Evolutionary conservation across 2,329 filamentous ascomycete species (phyloP), one percentile per base, ranked within the genome.

Genomic region (Penicillium sp.): DNA sequence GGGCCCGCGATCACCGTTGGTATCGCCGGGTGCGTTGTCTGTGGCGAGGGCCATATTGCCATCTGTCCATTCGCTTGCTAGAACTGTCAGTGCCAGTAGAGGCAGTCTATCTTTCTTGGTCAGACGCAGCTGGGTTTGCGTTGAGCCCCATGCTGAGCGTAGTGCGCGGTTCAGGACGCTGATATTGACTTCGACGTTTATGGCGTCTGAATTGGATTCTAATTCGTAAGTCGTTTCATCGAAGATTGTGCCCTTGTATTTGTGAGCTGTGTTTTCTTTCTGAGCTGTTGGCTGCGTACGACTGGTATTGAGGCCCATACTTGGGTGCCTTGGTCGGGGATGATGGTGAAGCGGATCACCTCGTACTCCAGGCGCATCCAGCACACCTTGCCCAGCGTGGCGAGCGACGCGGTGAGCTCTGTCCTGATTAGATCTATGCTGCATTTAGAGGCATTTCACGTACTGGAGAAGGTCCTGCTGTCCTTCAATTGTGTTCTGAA

Each of bases 161-260:
- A 99, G 86, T n/a, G 94, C 94, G 56, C 92, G 88, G 67, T 94
- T 90, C 21, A 99, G 85, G 2, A 90, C 88, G 13, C 85, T 83
- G n/a, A 97, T 86, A 24, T 94, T 92, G 1, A 99, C 85, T 77
- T 99, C 94, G 60, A 99, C 87, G 75, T 99, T 97, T 77, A 99
- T 97, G 49, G 92, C 90, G 75, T 96, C 96, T 45, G 92, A 88
- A 47, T 90, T 90, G 47, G 92, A 96, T 72, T 96, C 89, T 63
- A 97, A 87, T 50, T 86, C 85, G 77, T 95, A 96, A 62, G 70
- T 92, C 9, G 61, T 59, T 54, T 72, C 69, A 83, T 95, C 90
- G 73, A 99, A 97, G 66, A 99, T 91, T 64, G 91, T 87, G 69
- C 96, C 90, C 82, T 74, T 34, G 1, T 8, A 4, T 8, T 13